Base-by-base conservation (phyloP, 768 basidiomycete species). In the Tylopilus subfusipes region DNA sequence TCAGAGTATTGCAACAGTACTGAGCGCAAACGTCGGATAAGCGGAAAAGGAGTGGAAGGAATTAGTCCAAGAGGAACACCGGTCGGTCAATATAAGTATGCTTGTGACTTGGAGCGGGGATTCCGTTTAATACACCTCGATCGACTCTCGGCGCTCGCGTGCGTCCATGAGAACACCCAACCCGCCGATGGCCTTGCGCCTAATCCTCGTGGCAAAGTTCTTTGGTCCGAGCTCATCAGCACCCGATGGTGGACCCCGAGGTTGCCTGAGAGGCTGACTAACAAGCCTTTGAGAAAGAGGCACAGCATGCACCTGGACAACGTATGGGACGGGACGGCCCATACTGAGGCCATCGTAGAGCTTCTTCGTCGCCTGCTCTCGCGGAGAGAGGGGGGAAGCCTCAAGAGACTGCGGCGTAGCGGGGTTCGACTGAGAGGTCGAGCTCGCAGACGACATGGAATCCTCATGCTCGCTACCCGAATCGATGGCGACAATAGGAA, bases 291-390 rank as follows among this genome's bases (percentile, higher is more conserved):
- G 75, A 29, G 75, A 72, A 52, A 69, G 68, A 76, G 52, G 64
- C 50, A 65, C 47, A 55, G 42, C 57, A 52, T 52, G 48, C 2
- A 55, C 16, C 48, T 61, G 61, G 27, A 63, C 60, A 31, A 65
- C 55, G 31, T 57, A 52, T 25, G 84, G 79, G 29, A 73, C 75
- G 25, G 88, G 82, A 54, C 90, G 81, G 36, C 90, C 88, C 52
- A 93, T 82, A n/a, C 91, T 88, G 38, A 94, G 80, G 36, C 91
- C 91, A 73, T 93, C 91, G 68, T 90, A 93, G 55, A 91, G 72
- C 74, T 88, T 90, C 82, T 90, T 93, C 38, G 85, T 71, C 12
- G 84, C 90, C 73, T 91, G 90, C 73, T 93, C 90, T 75, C 90
- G 86, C 68, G 87, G 86, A 73, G 88, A 90, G 62, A 92, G 82